A percentile compares a stretch with the other conserved stretches of the same genome.
Evolutionary conservation across 2,329 filamentous ascomycete genomes (phyloP).

Genomic region (Aspergillus candidus): DNA sequence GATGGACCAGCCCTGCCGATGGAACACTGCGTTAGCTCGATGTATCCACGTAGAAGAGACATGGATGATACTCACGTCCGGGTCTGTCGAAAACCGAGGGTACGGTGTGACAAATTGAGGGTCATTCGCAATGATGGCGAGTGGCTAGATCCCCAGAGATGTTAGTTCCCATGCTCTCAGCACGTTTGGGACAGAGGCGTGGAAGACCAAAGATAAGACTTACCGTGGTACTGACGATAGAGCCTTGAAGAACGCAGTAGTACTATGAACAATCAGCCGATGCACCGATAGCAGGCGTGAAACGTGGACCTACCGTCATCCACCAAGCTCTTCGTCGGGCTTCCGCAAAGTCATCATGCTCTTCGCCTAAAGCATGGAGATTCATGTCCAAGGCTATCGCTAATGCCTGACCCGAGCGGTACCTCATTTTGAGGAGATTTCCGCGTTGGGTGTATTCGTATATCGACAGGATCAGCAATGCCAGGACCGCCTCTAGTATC

Average conservation of each 20-base stretch:
- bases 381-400: conserved; percentile 40
- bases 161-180: conserved; percentile 6
- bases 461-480: conserved; percentile 38
- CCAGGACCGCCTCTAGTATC: conserved; percentile 38
- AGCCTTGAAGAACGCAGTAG: conserved; percentile 40
- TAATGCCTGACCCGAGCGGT: conserved; percentile 40
- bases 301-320: conserved; percentile 37
- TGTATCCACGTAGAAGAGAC: background rate
- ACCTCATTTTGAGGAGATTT: conserved; percentile 43
- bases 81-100: conserved; percentile 34
- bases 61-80: conserved; percentile 28
- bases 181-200: background rate
- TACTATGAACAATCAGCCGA: conserved; percentile 25
- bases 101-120: conserved; percentile 40
- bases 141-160: conserved; percentile 24
- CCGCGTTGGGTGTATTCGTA: conserved; percentile 44
- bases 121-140: conserved; percentile 40
- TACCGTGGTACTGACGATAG: conserved; percentile 41
- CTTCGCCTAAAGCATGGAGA: conserved; percentile 31
- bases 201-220: conserved; percentile 9
- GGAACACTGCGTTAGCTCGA: background rate
- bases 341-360: conserved; percentile 34
- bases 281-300: background rate
- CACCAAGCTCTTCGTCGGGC: conserved; percentile 42
- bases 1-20: conserved; percentile 36